Evolutionary conservation across 768 basidiomycete genomes (phyloP), one percentile per base, ranked within the genome.

Genomic region (Kwoniella europaea): DNA sequence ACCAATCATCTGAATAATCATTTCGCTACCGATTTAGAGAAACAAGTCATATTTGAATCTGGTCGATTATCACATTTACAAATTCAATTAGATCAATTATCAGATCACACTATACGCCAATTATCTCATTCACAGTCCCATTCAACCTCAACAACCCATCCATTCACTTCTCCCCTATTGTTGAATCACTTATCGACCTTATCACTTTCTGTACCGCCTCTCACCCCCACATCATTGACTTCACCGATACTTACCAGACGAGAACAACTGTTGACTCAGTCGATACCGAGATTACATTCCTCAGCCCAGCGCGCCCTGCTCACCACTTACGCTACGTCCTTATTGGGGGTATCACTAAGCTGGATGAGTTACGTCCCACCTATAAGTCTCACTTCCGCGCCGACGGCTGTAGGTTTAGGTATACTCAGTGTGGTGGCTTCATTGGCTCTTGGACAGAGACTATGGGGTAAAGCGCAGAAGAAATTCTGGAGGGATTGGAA

Each of bases 401-500:
- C 58, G 1, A 78, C 80, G 1, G 81, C 79, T 5, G 16, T 71
- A 5, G 82, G 73, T 5, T 54, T 74, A 13, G 80, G 74, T 13
- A 10, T 76, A 3, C 57, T 84, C n/a, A 65, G 71, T 6, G 56
- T 76, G 10, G 54, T 80, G 7, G 71, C 68, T n/a, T 67, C 74
- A 2, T 9, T 81, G 13, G 73, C 76, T 24, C 54, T 75, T 42
- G 82, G 77, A 41, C 81, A 82, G 54, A 68, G 69, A 10, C 29
- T 68, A 27, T 84, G 83, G 83, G 57, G 54, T 0, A 65, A 67
- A 22, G 75, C 79, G 5, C 78, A 81, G 67, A 68, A 57, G 52
- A 61, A 52, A 24, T 84, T 84, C 65, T 82, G 82, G 82, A 61
- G 62, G 58, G 79, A 82, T 65, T 82, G 79, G 79, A 67, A 68